Evolutionary conservation across 805 yeast genomes (phyloP).

Genomic region (Cyberlindnera saturnus): DNA sequence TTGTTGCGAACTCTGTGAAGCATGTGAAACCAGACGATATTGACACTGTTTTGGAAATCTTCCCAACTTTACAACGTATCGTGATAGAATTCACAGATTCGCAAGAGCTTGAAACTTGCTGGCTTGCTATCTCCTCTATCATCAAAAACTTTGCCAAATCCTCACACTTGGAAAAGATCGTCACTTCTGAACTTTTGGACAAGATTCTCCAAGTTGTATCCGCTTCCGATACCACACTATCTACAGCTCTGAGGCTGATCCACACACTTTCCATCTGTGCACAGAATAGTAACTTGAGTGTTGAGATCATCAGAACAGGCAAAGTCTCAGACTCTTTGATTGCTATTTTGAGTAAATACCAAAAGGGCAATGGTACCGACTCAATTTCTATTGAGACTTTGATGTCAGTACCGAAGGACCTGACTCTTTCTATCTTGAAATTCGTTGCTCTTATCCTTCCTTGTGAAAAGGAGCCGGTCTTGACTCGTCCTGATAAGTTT

Average conservation of each 20-base stretch:
- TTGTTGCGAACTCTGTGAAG: conserved; percentile 65
- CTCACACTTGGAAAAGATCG: conserved; percentile 41
- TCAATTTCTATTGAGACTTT: conserved; percentile 57
- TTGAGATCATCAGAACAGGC: conserved; percentile 40
- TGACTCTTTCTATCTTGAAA: conserved; percentile 47
- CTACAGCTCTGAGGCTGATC: conserved; percentile 27
- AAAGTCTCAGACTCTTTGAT: conserved; percentile 42
- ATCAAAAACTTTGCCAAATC: conserved; percentile 41
- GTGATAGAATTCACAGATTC: conserved; percentile 54
- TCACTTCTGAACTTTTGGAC: conserved; percentile 29
- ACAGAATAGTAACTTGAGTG: conserved; percentile 34
- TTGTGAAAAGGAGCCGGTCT: conserved; percentile 24
- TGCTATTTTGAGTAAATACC: conserved; percentile 45
- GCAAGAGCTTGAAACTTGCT: conserved; percentile 54
- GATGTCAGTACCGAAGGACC: conserved; percentile 68
- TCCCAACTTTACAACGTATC: conserved; percentile 49
- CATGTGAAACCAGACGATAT: conserved; percentile 40
- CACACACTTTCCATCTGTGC: conserved; percentile 40
- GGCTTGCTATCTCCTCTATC: conserved; percentile 57
- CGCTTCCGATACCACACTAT: conserved; percentile 24
- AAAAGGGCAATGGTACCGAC: conserved; percentile 26
- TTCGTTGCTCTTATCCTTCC: conserved; percentile 59
- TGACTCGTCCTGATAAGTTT: conserved; percentile 16
- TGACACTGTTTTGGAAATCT: conserved; percentile 44
- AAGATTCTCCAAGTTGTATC: conserved; percentile 26